Conservation (phyloP, 495 filamentous ascomycete species). For the Trichoderma erinaceum region DNA sequence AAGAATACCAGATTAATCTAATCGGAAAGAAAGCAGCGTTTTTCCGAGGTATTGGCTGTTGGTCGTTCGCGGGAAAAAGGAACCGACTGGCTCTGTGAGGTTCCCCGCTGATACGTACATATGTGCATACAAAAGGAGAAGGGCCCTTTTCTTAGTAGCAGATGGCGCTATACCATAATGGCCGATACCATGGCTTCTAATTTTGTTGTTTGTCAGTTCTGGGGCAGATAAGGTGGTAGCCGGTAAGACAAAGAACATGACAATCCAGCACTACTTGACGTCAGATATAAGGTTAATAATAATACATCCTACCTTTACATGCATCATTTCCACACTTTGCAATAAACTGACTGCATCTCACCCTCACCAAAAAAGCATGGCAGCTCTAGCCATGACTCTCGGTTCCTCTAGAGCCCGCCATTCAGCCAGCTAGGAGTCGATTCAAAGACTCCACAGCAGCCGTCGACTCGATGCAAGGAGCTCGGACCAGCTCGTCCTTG, state of each 20-base stretch:
- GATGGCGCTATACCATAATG: too few species aligned
- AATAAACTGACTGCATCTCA: neutral
- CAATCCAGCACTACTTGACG: too few species aligned
- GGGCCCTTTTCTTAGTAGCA: neutral
- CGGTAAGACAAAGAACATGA: too few species aligned
- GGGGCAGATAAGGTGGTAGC: too few species aligned
- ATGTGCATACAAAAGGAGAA: neutral
- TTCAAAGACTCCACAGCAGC: slow-evolving; percentile 1
- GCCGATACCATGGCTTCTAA: too few species aligned
- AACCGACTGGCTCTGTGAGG: neutral
- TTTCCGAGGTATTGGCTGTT: neutral
- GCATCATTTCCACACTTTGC: too few species aligned
- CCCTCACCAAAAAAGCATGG: neutral
- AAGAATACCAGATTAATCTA: neutral
- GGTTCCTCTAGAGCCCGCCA: neutral
- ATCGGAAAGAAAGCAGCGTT: neutral
- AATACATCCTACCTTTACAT: too few species aligned
- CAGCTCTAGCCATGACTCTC: neutral
- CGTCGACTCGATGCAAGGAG: neutral
- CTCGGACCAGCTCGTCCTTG: neutral
- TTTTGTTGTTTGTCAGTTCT: too few species aligned
- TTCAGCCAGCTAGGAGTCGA: neutral
- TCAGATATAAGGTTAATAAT: too few species aligned
- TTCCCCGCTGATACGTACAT: neutral
- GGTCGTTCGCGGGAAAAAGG: neutral